phyloP scores from a whole-genome alignment of 2,329 filamentous ascomycete genomes.

The Lithohypha guttulata region DNA sequence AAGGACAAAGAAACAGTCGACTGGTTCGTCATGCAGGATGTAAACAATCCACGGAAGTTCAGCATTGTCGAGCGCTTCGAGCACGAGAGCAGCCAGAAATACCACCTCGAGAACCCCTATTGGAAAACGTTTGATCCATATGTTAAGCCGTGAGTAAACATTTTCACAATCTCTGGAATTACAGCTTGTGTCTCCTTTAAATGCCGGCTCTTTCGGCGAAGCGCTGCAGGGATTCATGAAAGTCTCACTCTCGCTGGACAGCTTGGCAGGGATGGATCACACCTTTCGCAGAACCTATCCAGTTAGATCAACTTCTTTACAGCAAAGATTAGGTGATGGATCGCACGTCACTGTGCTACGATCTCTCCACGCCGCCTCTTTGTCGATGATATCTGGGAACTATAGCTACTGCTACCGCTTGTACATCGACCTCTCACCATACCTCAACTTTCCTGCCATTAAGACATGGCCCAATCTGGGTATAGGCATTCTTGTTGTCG shows the following conservation, averaged over 20 bases:
- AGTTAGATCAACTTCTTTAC: not conserved
- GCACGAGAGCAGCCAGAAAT: conserved; percentile 53
- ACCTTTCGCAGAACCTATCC: not conserved
- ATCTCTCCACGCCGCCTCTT: too few species aligned
- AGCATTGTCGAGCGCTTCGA: conserved; percentile 66
- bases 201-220: not conserved
- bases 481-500: not conserved
- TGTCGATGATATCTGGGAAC: not conserved
- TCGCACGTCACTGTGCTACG: too few species aligned
- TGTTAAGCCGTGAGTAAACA: conserved; percentile 7
- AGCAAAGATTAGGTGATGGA: too few species aligned
- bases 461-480: too few species aligned
- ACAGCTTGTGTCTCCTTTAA: not conserved
- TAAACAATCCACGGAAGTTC: conserved; percentile 57
- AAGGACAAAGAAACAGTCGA: conserved; percentile 59
- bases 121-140: conserved; percentile 69
- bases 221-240: not conserved
- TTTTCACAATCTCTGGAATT: not conserved
- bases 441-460: not conserved
- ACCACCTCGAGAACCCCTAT: conserved; percentile 58
- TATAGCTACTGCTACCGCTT: not conserved
- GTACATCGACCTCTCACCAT: not conserved
- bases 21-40: conserved; percentile 71
- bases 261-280: not conserved
- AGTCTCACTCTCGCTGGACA: not conserved